Base-by-base conservation (phyloP, 805 yeast species). In the Cyberlindnera mississippiensis region DNA sequence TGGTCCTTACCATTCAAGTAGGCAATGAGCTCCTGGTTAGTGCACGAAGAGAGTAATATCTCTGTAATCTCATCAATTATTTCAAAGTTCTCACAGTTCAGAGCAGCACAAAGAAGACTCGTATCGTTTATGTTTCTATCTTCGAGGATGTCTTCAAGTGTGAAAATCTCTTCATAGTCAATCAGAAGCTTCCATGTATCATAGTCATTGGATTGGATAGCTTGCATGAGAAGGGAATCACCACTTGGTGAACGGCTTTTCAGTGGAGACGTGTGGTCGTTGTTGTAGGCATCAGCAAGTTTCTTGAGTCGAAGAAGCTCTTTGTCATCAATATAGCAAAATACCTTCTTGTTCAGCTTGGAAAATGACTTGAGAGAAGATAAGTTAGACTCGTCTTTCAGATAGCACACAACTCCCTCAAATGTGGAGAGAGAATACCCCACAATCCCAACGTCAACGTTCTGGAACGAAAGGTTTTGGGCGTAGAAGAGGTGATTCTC, bases 371-470 rank as follows among this genome's bases (percentile, higher is more conserved):
- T 53, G 37, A 83, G 60, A 4, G 60, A 56, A 2, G 62, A 62
- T 8, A 64, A 35, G 35, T 71, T 72, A 10, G 57, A 59, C 6
- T 46, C 40, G 28, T 71, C 62, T 27, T 63, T 63, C n/a, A 88
- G 66, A 54, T 83, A 91, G 42, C 66, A 76, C 8, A 87, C 55
- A 0, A 86, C 95, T 0, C 89, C 96, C 52, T 89, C 96, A 33
- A 89, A 67, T 6, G 96, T 87, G 34, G 96, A 82, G 12, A 88
- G 50, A 1, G 89, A 81, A 58, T 91, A 91, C 10, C 86, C 95
- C 24, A 75, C 60, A 18, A 76, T 67, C 0, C 96, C 96, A 4
- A 68, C 56, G 32, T 71, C 76, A 7, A 68, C 54, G 30, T 69
- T 69, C n/a, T 62, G 64, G 28, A 61, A 61, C 3, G 82, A 72